Percentiles rank a stretch among this genome's conserved stretches.
Conservation (phyloP, 495 filamentous ascomycete genomes). For the Penicillium macrosclerotiorum region DNA sequence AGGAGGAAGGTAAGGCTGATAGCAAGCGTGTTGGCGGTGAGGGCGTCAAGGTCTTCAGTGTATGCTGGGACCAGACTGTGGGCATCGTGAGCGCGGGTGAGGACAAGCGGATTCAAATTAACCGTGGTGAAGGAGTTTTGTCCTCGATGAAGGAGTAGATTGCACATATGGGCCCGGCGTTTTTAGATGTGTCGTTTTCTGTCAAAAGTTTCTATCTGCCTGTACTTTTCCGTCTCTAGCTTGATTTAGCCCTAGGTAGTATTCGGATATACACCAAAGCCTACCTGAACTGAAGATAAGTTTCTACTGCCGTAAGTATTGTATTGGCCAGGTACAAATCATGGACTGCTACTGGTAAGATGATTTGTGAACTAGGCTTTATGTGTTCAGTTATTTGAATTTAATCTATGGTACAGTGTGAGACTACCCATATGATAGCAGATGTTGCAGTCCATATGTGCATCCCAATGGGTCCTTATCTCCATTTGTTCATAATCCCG, state of each 20-base stretch:
- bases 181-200: constrained; percentile 28
- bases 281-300: too few relatives aligned
- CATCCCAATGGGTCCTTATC: too few relatives aligned
- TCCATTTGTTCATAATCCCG: too few relatives aligned
- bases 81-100: constrained; percentile 92
- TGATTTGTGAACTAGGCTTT: too few relatives aligned
- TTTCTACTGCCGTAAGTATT: too few relatives aligned
- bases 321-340: too few relatives aligned
- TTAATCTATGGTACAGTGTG: constrained; percentile 34
- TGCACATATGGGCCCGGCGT: constrained; percentile 38
- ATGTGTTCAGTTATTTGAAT: background rate
- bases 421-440: too few relatives aligned
- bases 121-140: constrained; percentile 58
- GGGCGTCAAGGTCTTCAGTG: constrained; percentile 85
- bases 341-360: too few relatives aligned
- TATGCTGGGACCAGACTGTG: constrained; percentile 77
- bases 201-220: constrained; percentile 33
- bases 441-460: too few relatives aligned
- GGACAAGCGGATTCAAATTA: constrained; percentile 91
- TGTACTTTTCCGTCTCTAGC: constrained; percentile 2
- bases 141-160: constrained; percentile 33
- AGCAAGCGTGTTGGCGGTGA: constrained; percentile 64
- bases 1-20: constrained; percentile 47
- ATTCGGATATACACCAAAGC: too few relatives aligned
- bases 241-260: too few relatives aligned